A percentile compares a stretch with the other conserved stretches of the same genome.
Evolutionary conservation across 2,329 filamentous ascomycete genomes (phyloP).

Genomic region (Fusarium nelsonii): DNA sequence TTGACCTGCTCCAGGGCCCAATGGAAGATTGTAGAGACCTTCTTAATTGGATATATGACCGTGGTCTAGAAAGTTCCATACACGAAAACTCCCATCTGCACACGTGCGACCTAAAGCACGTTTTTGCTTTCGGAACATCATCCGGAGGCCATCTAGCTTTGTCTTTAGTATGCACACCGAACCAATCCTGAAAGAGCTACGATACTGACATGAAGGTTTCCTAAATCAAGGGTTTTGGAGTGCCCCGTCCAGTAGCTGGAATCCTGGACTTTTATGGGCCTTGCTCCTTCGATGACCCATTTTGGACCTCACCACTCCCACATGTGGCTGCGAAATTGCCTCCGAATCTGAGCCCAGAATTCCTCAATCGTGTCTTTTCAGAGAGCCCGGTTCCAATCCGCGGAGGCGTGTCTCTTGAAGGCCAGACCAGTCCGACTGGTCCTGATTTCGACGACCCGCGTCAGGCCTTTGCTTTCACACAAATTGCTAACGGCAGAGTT

Average conservation of each 20-base stretch:
- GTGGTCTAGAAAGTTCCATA: neutral
- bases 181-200: fast-evolving
- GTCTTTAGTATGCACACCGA: neutral
- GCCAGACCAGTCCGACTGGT: neutral
- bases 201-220: neutral
- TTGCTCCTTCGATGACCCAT: neutral
- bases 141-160: constrained; percentile 2
- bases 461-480: constrained; percentile 6
- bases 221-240: neutral
- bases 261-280: constrained; percentile 8
- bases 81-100: neutral
- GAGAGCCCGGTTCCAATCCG: neutral
- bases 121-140: constrained; percentile 21
- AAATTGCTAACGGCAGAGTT: neutral
- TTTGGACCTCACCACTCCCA: constrained; percentile 1
- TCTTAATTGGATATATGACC: constrained; percentile 1
- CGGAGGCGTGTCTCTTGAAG: constrained; percentile 3
- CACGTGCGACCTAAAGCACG: neutral
- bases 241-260: constrained; percentile 2
- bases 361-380: neutral
- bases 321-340: constrained; percentile 4
- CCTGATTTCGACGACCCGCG: constrained; percentile 1
- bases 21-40: constrained; percentile 18
- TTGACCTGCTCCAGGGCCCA: constrained; percentile 3
- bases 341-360: neutral